Base-by-base conservation (phyloP, 768 basidiomycete genomes). In the Phallus indusiatus region DNA sequence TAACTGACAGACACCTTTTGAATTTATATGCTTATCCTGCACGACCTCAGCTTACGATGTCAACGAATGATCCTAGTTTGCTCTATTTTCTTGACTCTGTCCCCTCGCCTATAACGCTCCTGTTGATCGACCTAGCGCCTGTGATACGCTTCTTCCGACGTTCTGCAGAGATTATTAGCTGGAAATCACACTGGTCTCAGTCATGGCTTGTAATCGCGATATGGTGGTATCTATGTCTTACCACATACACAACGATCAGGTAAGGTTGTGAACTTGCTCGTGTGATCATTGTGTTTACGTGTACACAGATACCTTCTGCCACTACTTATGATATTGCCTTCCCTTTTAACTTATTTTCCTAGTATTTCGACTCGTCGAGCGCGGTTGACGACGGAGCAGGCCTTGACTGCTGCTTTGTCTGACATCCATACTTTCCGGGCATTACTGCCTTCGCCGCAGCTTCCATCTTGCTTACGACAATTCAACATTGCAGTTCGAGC, bases 211-310 rank as follows among this genome's bases (percentile, higher is more conserved):
- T 79, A 1, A 72, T 95, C 48, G 86, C 78, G 0, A 67, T 69
- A 1, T 94, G 89, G 89, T 94, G 91, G 88, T 80, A 79, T 0
- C 22, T 83, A 18, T 91, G 88, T 72, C 73, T 94, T 57, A 75
- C 86, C 49, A 70, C 78, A 1, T 75, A 77, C 16, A 70, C 71
- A 35, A 71, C 69, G 10, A 71, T 90, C 63, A 76, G 78, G 83
- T 82, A 59, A 53, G n/a, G 76, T 69, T 8, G 10, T 42, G 9
- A 16, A 48, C 21, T 56, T 42, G 42, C 52, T 35, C 58, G 36
- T 36, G 24, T 59, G 60, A 33, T 59, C 21, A 53, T 54, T 20
- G 28, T 3, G 28, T 28, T 28, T 28, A 47, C 16, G 33, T 34
- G n/a, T 18, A 33, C 61, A 14, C 64, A 86, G 85, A 61, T 82